Conservation (phyloP, 2,329 filamentous ascomycete species). For the Ciborinia camelliae region DNA sequence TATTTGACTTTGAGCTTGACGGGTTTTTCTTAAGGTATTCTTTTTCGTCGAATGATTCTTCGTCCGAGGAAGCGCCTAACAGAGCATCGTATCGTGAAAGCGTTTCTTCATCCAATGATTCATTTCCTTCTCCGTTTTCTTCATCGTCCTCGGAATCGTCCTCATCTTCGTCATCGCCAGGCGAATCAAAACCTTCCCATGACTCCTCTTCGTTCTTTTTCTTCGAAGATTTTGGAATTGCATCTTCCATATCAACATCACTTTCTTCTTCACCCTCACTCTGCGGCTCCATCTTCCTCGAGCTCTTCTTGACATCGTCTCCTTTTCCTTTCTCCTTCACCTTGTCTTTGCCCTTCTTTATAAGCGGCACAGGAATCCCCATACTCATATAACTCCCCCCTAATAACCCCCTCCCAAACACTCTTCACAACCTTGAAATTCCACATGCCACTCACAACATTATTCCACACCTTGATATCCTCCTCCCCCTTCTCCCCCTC, state of each 20-base stretch:
- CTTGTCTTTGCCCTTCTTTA: constrained; percentile 19
- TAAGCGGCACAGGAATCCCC: constrained; percentile 33
- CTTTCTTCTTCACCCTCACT: constrained; percentile 3
- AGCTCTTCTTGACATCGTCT: constrained; percentile 4
- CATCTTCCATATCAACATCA: constrained; percentile 19
- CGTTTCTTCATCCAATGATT: constrained; percentile 31
- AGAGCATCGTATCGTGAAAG: constrained; percentile 34
- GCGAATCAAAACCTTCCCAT: constrained; percentile 28
- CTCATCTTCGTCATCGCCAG: constrained; percentile 22
- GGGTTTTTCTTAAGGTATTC: constrained; percentile 23
- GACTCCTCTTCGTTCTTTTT: constrained; percentile 18
- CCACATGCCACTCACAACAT: constrained; percentile 53
- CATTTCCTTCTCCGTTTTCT: constrained; percentile 24
- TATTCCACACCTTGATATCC: constrained; percentile 38
- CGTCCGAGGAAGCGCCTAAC: constrained; percentile 35
- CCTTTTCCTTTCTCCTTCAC: constrained; percentile 22
- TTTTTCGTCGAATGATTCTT: constrained; percentile 34
- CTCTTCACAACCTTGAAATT: constrained; percentile 52
- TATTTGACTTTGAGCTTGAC: constrained; percentile 16
- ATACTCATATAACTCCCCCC: constrained; percentile 34
- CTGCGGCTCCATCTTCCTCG: constrained; percentile 17
- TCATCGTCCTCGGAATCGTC: constrained; percentile 13
- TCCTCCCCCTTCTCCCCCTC: constrained; percentile 34
- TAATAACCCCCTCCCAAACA: constrained; percentile 42
- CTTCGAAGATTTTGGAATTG: neutral